Conservation (phyloP, 2,329 filamentous ascomycete species). For the Aspergillus sp. region DNA sequence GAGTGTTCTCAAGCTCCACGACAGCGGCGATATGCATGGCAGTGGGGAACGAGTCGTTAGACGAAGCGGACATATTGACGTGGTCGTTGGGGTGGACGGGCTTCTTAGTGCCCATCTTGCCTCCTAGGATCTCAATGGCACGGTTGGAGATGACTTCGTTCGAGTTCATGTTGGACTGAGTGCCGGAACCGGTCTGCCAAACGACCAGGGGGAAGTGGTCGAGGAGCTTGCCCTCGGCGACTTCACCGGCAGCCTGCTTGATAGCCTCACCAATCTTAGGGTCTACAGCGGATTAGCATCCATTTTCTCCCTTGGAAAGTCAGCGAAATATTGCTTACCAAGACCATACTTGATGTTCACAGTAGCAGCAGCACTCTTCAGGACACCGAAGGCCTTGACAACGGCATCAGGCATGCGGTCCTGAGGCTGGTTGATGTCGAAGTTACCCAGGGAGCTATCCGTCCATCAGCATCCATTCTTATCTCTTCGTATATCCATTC, state of each 20-base stretch:
- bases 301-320: conserved; percentile 5
- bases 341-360: conserved; percentile 96
- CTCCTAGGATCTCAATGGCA: conserved; percentile 95
- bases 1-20: conserved; percentile 81
- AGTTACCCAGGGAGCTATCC: conserved; percentile 80
- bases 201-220: conserved; percentile 98
- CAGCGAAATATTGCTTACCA: conserved; percentile 42
- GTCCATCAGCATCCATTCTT: conserved; percentile 21
- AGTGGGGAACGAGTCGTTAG: conserved; percentile 98
- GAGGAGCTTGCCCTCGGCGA: conserved; percentile 87
- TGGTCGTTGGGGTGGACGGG: conserved; percentile 99
- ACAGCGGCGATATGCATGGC: conserved; percentile 99
- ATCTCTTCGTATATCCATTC: neutral
- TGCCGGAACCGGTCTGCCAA: conserved; percentile 98
- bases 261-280: conserved; percentile 89
- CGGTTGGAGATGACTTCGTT: conserved; percentile 99
- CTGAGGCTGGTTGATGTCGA: conserved; percentile 98
- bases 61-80: conserved; percentile 98
- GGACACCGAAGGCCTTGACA: conserved; percentile 88
- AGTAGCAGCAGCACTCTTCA: conserved; percentile 93
- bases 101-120: conserved; percentile 93
- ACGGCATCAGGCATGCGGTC: conserved; percentile 96
- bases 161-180: conserved; percentile 99
- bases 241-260: conserved; percentile 89
- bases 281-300: conserved; percentile 53